Percentiles rank a stretch among this genome's conserved stretches.
Evolutionary conservation across 2,329 filamentous ascomycete genomes (phyloP).

Genomic region (Aureobasidium vineae): DNA sequence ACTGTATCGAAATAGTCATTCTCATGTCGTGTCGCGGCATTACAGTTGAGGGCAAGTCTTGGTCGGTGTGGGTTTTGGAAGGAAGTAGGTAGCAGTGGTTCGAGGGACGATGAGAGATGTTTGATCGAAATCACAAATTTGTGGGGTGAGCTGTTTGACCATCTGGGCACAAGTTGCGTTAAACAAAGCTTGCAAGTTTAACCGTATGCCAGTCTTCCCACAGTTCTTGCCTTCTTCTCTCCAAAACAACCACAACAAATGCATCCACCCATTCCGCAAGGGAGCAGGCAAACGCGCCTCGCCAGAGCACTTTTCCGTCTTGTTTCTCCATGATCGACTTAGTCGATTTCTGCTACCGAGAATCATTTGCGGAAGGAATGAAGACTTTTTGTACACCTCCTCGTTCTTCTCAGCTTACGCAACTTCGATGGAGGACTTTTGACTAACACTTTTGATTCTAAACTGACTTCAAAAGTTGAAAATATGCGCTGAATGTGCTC

Average conservation of each 20-base stretch:
- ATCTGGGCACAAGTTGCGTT: neutral
- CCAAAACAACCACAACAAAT: neutral
- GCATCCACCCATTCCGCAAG: neutral
- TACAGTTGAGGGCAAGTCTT: neutral
- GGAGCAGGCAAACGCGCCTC: neutral
- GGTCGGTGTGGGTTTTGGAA: too few species aligned
- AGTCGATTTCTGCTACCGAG: neutral
- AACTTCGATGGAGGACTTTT: neutral
- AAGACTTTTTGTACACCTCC: neutral
- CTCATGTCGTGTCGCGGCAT: neutral
- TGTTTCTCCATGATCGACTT: neutral
- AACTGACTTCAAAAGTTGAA: neutral
- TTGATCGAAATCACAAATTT: neutral
- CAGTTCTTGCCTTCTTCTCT: neutral
- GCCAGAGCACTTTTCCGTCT: neutral
- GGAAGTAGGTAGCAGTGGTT: too few species aligned
- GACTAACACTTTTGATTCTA: neutral
- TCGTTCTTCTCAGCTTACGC: too few species aligned
- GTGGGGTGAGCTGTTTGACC: constrained; percentile 1
- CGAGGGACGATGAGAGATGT: neutral
- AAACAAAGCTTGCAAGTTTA: neutral
- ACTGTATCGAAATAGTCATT: neutral
- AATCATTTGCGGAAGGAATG: neutral
- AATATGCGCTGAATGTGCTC: neutral
- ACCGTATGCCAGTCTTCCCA: neutral